Evolutionary conservation across 2,329 filamentous ascomycete genomes (phyloP), one percentile per base, ranked within the genome.

Genomic region (Colletotrichum aenigma): DNA sequence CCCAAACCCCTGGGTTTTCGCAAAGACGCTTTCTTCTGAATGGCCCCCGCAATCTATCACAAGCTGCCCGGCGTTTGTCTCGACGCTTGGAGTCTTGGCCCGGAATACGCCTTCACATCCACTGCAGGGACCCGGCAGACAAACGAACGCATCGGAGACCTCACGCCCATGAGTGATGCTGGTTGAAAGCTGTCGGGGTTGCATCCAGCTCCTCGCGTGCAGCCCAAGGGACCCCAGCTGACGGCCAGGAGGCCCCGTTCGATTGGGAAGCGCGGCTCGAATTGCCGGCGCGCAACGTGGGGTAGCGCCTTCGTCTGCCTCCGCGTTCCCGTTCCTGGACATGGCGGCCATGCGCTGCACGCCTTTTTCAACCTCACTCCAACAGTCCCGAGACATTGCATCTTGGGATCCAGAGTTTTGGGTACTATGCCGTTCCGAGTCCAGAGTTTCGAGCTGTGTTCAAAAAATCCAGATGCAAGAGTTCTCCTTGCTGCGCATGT

Each of bases 271-370:
- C 32, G 30, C 73, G 73, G 73, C 48, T 68, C 73, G 73, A 73
- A 75, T 52, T 68, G 56, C 73, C 69, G 73, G 55, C 62, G 21
- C 73, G 24, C 64, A 67, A 68, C 73, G 69, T 73, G 73, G 72
- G 64, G 69, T 55, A 43, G 69, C 55, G 73, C 55, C 64, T 4
- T 67, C 24, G 56, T 70, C 30, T 75, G 69, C 73, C 62, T 75
- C 73, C 73, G 73, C 64, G 72, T 75, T 75, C 73, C 67, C 69
- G 73, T 75, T 75, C 70, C 73, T 72, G 73, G 73, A 64, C 28
- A 56, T 67, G 55, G 38, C 67, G 73, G 73, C 69, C 28, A 56
- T 67, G 55, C 55, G 32, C 62, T 72, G 38, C 73, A 64, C 70
- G 69, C 64, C 73, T 75, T 48, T 75, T 75, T 73, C 69, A 70